Evolutionary conservation across 2,329 filamentous ascomycete species (phyloP), one percentile per base, ranked within the genome.

Genomic region (Stagonosporopsis tanaceti): DNA sequence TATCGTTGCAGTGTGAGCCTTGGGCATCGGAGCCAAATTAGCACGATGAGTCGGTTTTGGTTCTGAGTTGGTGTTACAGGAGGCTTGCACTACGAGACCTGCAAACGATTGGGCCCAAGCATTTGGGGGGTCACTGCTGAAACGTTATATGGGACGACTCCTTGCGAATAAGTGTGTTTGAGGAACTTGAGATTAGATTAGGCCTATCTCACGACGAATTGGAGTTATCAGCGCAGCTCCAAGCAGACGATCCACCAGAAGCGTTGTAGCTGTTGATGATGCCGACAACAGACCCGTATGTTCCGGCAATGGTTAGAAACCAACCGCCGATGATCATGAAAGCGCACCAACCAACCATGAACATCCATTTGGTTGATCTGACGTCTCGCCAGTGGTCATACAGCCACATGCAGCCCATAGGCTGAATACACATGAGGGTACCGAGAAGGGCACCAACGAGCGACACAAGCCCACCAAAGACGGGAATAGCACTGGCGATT

Each of bases 361-460:
- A 28, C 32, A 60, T 64, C 67, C 67, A 70, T 53, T 57, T 57
- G 39, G 41, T 20, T n/a, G 42, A 25, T 50, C 50, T 64, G 22
- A 32, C 46, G 7, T 60, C 52, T 20, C 50, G 48, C 67, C 67
- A 70, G 47, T 70, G 62, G 30, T 70, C 68, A 51, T 70, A 70
- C 1, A 70, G 54, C 68, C 68, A 70, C 68, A 70, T 70, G 52
- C 60, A 64, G 12, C 65, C 68, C 66, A 70, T 68, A 15, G 67
- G 68, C 34, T 70, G 68, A 27, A 70, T 62, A 34, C 53, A 68
- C 62, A 69, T 69, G 3, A 70, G 54, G 7, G 68, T 70, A 35
- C 66, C 68, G 6, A 70, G 57, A 14, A 70, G 67, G 11, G 66
- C 68, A 25, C 68, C 68, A 0, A 70, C 56, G 7, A 71, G 67